phyloP scores from a whole-genome alignment of 2,329 filamentous ascomycete species.

The Apiospora arundinis region DNA sequence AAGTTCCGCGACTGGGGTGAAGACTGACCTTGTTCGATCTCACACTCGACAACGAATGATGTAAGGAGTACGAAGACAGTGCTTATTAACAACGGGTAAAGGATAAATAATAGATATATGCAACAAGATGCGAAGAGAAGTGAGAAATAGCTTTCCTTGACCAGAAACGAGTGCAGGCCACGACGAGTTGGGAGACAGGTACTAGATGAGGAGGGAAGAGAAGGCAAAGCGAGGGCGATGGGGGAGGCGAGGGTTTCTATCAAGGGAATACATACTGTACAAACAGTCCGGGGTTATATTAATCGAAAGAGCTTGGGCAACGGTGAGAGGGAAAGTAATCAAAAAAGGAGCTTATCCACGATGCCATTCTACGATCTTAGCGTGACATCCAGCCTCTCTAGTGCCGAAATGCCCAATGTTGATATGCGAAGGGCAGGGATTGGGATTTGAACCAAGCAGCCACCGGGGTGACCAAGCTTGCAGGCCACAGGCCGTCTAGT shows the following conservation, averaged over 20 bases:
- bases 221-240: background rate
- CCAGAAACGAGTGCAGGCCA: conserved; percentile 11
- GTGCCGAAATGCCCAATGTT: conserved; percentile 11
- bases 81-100: background rate
- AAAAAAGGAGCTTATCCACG: conserved; percentile 18
- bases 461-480: conserved; percentile 7
- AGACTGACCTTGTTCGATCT: background rate
- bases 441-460: conserved; percentile 11
- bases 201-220: background rate
- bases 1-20: background rate
- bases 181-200: background rate
- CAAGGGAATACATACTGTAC: conserved; percentile 8
- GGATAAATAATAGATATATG: background rate
- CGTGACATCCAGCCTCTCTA: conserved; percentile 20
- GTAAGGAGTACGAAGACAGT: background rate
- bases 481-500: background rate
- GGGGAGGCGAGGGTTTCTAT: conserved; percentile 12
- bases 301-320: conserved; percentile 6
- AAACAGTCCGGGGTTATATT: conserved; percentile 15
- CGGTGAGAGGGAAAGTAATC: conserved; percentile 18
- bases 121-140: conserved; percentile 12
- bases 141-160: conserved; percentile 4
- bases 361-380: conserved; percentile 15
- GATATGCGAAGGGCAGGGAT: conserved; percentile 16
- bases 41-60: background rate